phyloP scores from a whole-genome alignment of 768 basidiomycete species.

The Amanita jacksonii region DNA sequence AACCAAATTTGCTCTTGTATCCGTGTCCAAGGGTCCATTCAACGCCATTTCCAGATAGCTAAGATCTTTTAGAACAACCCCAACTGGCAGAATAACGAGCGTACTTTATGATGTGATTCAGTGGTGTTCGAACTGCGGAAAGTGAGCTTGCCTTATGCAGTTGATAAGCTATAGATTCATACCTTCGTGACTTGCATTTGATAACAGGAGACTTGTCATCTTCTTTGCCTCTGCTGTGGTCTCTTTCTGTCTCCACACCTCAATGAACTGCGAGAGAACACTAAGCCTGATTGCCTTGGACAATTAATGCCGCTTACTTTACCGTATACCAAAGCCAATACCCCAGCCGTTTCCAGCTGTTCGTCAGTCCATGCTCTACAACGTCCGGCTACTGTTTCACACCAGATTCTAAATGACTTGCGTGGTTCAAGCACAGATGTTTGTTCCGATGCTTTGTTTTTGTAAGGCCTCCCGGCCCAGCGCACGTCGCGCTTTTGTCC shows the following conservation, averaged over 20 bases:
- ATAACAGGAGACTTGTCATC: constrained; percentile 63
- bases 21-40: constrained; percentile 60
- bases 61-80: background rate
- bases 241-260: constrained; percentile 81
- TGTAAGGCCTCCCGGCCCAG: constrained; percentile 73
- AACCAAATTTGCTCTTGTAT: constrained; percentile 65
- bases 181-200: constrained; percentile 82
- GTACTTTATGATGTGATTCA: constrained; percentile 80
- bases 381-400: constrained; percentile 59
- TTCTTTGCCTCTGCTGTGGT: constrained; percentile 60
- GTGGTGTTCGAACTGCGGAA: constrained; percentile 54
- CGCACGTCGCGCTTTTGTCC: constrained; percentile 62
- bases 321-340: constrained; percentile 70
- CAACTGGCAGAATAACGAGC: constrained; percentile 14
- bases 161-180: constrained; percentile 3
- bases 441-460: constrained; percentile 14
- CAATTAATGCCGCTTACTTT: constrained; percentile 30
- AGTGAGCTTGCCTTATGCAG: constrained; percentile 3
- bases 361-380: constrained; percentile 73
- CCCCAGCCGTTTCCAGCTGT: constrained; percentile 73
- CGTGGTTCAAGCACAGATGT: constrained; percentile 53
- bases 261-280: constrained; percentile 52
- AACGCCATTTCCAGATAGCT: constrained; percentile 77
- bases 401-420: constrained; percentile 75
- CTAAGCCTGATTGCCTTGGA: background rate